Percentiles rank a stretch among this genome's conserved stretches.
Conservation (phyloP, 2,329 filamentous ascomycete genomes). For the Sarocladium strictum region DNA sequence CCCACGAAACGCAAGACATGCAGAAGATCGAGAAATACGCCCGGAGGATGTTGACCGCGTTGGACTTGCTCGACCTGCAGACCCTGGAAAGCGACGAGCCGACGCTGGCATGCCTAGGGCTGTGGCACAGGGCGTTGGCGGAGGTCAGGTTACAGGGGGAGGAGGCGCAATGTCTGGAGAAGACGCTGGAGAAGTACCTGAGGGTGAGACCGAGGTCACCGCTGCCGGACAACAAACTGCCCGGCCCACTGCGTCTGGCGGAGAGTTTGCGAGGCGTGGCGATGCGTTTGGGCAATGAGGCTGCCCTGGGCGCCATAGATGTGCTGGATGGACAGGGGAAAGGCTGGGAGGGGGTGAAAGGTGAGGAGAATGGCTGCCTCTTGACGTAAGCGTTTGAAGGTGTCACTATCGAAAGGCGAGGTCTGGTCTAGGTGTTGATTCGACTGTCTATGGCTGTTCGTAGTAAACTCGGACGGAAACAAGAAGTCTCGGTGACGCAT, state of each 20-base stretch:
- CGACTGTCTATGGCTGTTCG: no score
- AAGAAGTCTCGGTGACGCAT: no score
- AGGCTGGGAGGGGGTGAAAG: no score
- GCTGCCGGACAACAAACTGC: background rate
- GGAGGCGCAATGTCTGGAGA: background rate
- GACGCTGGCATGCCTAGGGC: background rate
- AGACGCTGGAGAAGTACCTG: background rate
- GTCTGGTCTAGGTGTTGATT: no score
- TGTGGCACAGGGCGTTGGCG: background rate
- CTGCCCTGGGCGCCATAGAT: background rate
- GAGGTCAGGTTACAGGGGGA: background rate
- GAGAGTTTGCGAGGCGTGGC: background rate
- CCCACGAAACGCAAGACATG: background rate
- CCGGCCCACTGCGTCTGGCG: background rate
- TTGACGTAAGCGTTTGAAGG: no score
- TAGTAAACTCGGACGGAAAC: no score
- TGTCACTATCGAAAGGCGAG: no score
- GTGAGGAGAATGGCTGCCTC: no score
- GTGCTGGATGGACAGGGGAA: background rate
- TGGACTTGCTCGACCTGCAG: background rate
- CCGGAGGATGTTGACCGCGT: background rate
- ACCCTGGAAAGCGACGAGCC: background rate
- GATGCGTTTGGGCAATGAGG: background rate
- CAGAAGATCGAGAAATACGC: conserved; percentile 4
- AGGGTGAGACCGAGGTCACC: background rate